These are phyloP conservation scores for Rhynchospora breviuscula DNA, from an alignment of 176 grass and related monocot species.

Conservation along the genomic window DNA sequence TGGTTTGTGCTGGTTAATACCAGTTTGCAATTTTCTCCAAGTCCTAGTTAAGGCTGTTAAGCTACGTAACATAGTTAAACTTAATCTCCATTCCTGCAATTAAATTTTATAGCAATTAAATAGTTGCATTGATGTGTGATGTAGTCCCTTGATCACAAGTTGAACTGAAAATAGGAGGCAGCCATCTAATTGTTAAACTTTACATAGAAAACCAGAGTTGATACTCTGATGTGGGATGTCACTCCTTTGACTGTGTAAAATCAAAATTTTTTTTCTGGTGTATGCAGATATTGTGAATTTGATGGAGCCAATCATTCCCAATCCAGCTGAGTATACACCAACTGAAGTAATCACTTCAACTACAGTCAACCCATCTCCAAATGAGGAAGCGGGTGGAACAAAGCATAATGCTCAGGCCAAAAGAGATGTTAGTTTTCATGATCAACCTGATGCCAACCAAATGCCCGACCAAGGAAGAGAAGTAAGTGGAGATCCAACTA, in stretches of 20 bases:
- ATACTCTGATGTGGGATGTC: too few species aligned
- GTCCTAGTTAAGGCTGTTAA: not conserved
- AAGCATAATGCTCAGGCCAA: constrained; percentile 14
- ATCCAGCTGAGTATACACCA: not conserved
- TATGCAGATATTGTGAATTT: constrained; percentile 27
- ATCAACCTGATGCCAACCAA: constrained; percentile 23
- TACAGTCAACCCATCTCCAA: constrained; percentile 1
- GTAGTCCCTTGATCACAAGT: too few species aligned
- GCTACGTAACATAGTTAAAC: not conserved
- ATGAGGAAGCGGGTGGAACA: constrained; percentile 15
- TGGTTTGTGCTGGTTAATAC: not conserved
- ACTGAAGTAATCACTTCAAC: constrained; percentile 11
- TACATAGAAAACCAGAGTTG: too few species aligned
- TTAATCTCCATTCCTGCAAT: not conserved
- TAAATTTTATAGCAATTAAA: too few species aligned
- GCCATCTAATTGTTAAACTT: too few species aligned
- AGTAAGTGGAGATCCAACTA: constrained; percentile 16
- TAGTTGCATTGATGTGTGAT: too few species aligned
- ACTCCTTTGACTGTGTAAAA: not conserved
- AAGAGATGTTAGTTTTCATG: constrained; percentile 17
- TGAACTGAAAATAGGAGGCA: too few species aligned
- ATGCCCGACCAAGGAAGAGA: constrained; percentile 12
- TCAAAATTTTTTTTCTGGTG: constrained; percentile 11
- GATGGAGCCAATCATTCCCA: constrained; percentile 16
- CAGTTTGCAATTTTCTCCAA: not conserved